phyloP scores from a whole-genome alignment of 495 filamentous ascomycete species.

The Podospora conica region DNA sequence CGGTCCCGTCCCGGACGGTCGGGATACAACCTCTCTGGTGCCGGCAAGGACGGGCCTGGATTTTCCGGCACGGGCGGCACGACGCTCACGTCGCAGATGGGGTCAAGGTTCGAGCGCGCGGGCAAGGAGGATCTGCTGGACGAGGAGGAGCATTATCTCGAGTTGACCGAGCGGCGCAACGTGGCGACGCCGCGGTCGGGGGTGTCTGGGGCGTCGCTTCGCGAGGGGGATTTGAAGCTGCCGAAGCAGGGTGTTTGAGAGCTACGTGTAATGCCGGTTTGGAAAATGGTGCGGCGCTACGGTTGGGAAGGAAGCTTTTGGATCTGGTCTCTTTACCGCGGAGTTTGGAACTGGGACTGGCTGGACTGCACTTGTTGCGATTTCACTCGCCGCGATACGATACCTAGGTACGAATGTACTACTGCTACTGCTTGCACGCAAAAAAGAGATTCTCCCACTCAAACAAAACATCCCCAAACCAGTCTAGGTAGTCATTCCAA shows the following conservation, averaged over 20 bases:
- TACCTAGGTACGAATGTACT: background rate
- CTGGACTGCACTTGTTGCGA: background rate
- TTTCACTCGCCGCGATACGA: background rate
- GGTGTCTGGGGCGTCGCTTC: background rate
- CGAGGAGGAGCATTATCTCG: slow-evolving; percentile 18
- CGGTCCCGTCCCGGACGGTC: slow-evolving; percentile 3
- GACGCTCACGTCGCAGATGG: background rate
- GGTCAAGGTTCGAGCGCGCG: background rate
- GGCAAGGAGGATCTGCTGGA: slow-evolving; percentile 5
- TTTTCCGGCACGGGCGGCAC: background rate
- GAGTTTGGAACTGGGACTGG: background rate
- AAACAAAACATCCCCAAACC: background rate
- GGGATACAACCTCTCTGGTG: slow-evolving; percentile 12
- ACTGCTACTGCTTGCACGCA: background rate
- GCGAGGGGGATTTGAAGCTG: background rate
- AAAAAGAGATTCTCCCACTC: background rate
- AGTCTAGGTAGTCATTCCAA: background rate
- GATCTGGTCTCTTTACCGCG: background rate
- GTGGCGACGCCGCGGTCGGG: slow-evolving; percentile 12
- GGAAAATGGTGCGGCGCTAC: background rate
- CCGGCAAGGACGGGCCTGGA: background rate
- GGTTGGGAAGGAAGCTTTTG: background rate
- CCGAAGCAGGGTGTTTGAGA: background rate
- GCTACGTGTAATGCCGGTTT: background rate
- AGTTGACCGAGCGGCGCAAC: slow-evolving; percentile 12